Base-by-base conservation (phyloP, 78 protist genomes). In the Mastigamoeba balamuthi region DNA sequence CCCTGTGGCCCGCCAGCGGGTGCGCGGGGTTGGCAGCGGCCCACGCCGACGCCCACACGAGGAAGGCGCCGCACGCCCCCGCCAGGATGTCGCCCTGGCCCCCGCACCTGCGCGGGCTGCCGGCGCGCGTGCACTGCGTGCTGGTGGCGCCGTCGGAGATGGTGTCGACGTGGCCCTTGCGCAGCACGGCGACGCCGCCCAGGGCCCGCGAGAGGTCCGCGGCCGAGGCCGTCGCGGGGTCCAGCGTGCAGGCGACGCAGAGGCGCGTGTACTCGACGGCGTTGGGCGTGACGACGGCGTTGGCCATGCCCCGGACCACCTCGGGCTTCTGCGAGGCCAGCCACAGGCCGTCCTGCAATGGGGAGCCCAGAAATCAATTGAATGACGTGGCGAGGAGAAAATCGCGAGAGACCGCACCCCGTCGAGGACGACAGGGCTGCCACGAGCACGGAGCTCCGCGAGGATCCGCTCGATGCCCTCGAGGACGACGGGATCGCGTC, bases 51-150 rank as follows among this genome's bases (percentile, higher is more conserved):
- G 36, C 40, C 89, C 89, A 84, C 6, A 80, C 80, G 36, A 69
- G 81, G 76, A 67, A 64, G 30, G 85, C 44, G 8, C 79, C 84
- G 42, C 76, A 35, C 4, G 72, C 72, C 37, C 89, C 89, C 4
- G 89, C 71, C 66, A 84, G 69, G 38, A 84, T 41, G 41, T 84
- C 89, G 35, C 89, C 89, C 35, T 84, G 84, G 3, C 89, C 89
- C 8, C 89, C 89, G 58, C 89, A 84, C 72, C 89, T n/a, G 36
- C 89, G 69, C 66, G 89, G 89, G 80, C 79, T 77, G 17, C 89
- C 83, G 17, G 29, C 76, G 6, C n/a, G 29, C 35, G 41, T 39
- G 25, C 74, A 70, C 39, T 27, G 4, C 0, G 76, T 2, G 1
- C 37, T 53, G 40, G 38, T 40, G 17, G 40, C 53, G 2, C 94